Percentiles rank a stretch among this genome's conserved stretches.
Conservation (phyloP, 2,329 filamentous ascomycete genomes). For the Emmonsiellopsis sp. region DNA sequence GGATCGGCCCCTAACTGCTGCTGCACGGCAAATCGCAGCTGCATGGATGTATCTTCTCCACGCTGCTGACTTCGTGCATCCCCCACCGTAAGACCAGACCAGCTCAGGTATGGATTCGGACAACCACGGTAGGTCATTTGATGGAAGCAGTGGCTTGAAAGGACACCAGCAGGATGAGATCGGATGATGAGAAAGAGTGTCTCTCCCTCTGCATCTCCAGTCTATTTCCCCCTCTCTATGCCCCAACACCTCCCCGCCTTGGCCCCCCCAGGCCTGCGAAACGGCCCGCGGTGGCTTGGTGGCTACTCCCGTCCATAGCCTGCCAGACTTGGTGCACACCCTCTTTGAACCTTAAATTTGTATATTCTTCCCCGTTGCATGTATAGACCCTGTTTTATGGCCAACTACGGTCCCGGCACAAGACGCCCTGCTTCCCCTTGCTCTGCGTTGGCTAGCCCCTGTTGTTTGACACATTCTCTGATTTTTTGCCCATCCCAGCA, state of each 20-base stretch:
- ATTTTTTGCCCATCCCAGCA: constrained; percentile 2
- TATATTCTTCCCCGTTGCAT: not conserved
- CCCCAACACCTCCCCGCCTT: not conserved
- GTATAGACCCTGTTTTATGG: not conserved
- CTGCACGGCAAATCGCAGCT: not conserved
- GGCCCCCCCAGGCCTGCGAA: not conserved
- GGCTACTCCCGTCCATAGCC: not conserved
- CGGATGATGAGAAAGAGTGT: not conserved
- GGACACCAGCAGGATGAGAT: not conserved
- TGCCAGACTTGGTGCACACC: not conserved
- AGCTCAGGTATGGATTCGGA: not conserved
- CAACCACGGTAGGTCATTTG: constrained; percentile 6
- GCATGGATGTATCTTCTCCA: not conserved
- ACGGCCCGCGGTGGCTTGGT: not conserved
- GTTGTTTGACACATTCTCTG: constrained; percentile 1
- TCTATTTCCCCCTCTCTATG: not conserved
- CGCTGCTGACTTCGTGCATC: not conserved
- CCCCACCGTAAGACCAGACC: not conserved
- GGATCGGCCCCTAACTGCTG: not conserved
- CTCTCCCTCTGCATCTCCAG: not conserved
- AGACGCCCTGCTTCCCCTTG: not conserved
- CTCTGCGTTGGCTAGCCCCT: constrained; percentile 2
- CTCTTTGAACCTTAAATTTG: not conserved
- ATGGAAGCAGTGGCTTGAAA: not conserved
- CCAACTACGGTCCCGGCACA: not conserved